These are phyloP conservation scores for Blastobotrys indianensis DNA, from an alignment of 1,139 yeast species.

Conservation along the genomic window DNA sequence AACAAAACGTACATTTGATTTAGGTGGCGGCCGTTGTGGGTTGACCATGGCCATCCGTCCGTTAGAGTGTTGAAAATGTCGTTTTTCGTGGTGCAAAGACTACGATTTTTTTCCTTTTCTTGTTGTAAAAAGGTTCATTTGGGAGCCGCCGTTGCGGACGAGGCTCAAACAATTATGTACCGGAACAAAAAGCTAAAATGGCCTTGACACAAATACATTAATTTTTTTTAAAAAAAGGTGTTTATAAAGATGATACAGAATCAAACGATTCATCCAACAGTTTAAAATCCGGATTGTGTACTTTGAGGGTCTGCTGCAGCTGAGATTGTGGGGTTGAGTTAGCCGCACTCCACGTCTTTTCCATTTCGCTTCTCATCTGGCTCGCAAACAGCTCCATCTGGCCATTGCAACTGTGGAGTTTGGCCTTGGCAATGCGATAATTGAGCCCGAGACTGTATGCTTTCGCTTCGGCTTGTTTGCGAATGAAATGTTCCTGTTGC, in stretches of 20 bases:
- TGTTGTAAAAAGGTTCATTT: too few relatives aligned
- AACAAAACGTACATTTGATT: too few relatives aligned
- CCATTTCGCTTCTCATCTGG: slow-evolving; percentile 1
- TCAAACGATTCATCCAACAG: slow-evolving; percentile 5
- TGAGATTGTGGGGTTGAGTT: too few relatives aligned
- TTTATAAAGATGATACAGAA: background rate
- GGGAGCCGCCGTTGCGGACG: too few relatives aligned
- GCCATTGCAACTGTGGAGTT: slow-evolving; percentile 7
- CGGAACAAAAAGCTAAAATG: too few relatives aligned
- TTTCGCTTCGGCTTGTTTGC: slow-evolving; percentile 12
- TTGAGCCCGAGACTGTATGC: slow-evolving; percentile 13
- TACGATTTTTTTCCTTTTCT: too few relatives aligned
- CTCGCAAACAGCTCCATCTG: slow-evolving; percentile 10
- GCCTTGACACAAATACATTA: too few relatives aligned
- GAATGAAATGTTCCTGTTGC: slow-evolving; percentile 8
- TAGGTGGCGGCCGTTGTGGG: too few relatives aligned
- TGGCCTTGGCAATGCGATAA: slow-evolving; percentile 13
- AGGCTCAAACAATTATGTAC: too few relatives aligned
- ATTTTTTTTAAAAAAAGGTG: background rate
- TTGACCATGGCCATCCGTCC: too few relatives aligned
- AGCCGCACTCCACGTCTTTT: background rate
- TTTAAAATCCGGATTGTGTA: slow-evolving; percentile 2
- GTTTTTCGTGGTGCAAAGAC: too few relatives aligned
- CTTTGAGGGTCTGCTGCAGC: background rate
- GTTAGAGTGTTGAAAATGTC: too few relatives aligned